Evolutionary conservation across 2,329 filamentous ascomycete species (phyloP).

Genomic region (Aspergillus sp.): DNA sequence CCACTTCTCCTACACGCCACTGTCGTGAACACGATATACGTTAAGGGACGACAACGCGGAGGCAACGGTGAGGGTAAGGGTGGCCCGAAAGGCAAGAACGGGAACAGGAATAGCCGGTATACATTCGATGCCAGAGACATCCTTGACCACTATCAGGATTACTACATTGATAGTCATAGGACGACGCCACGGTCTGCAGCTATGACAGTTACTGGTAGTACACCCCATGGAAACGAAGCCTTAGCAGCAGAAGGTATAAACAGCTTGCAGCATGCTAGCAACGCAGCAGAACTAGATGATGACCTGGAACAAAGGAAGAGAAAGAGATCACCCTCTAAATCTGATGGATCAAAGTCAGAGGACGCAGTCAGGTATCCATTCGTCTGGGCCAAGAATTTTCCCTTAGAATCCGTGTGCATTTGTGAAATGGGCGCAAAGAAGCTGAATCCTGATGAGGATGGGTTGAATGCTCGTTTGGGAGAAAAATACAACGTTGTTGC

Average conservation of each 20-base stretch:
- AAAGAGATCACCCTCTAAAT: background rate
- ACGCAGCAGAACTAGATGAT: background rate
- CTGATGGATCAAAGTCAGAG: background rate
- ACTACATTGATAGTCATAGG: constrained; percentile 23
- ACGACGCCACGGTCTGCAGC: constrained; percentile 10
- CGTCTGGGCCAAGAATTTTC: constrained; percentile 63
- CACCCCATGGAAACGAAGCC: background rate
- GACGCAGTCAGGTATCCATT: constrained; percentile 31
- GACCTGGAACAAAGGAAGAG: background rate
- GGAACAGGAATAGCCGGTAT: constrained; percentile 30
- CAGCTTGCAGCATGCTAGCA: background rate
- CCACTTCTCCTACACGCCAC: constrained; percentile 75
- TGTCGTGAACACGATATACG: constrained; percentile 77
- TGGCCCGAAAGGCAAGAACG: constrained; percentile 6
- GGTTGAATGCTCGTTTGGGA: constrained; percentile 41
- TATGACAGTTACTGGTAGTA: background rate
- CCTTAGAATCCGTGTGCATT: constrained; percentile 65
- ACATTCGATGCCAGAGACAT: constrained; percentile 38
- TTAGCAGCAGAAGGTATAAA: background rate
- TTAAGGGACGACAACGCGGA: constrained; percentile 15
- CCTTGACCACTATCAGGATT: constrained; percentile 28
- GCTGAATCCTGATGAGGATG: constrained; percentile 40
- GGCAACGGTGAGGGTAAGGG: constrained; percentile 3
- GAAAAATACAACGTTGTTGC: constrained; percentile 49
- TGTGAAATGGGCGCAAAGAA: constrained; percentile 83